Conservation (phyloP, 2,329 filamentous ascomycete genomes). For the Fusarium vanettenii region DNA sequence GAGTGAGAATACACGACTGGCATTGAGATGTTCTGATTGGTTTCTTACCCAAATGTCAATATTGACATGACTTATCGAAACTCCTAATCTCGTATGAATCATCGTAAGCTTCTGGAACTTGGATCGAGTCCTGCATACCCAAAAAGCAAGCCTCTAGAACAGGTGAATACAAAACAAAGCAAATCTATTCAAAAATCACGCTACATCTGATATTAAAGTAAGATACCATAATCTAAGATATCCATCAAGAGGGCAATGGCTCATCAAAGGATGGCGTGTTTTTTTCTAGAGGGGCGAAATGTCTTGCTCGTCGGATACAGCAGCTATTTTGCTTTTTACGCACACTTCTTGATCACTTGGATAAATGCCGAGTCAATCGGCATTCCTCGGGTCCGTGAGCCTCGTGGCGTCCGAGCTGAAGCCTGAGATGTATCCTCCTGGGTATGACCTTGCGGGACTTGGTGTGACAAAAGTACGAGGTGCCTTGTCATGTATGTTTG, state of each 20-base stretch:
- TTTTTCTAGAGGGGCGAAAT: not conserved
- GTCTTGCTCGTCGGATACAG: not conserved
- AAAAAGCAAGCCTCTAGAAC: not conserved
- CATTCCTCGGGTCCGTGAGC: not conserved
- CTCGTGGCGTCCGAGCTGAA: not conserved
- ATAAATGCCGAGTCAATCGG: not conserved
- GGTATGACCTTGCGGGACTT: not conserved
- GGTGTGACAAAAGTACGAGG: not conserved
- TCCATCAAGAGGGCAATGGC: not conserved
- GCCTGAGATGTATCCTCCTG: not conserved
- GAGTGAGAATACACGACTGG: not conserved
- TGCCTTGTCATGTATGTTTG: not conserved
- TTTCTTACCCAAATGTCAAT: not conserved
- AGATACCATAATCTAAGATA: not conserved
- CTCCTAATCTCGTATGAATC: not conserved
- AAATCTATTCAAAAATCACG: not conserved
- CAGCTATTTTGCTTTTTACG: not conserved
- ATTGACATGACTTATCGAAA: not conserved
- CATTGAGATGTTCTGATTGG: not conserved
- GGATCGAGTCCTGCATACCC: not conserved
- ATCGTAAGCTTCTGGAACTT: not conserved
- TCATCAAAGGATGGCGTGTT: not conserved
- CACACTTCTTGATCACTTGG: not conserved
- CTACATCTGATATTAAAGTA: not conserved
- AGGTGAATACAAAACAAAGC: not conserved